phyloP scores from a whole-genome alignment of 345 rosid genomes.

The Aquilaria sinensis region DNA sequence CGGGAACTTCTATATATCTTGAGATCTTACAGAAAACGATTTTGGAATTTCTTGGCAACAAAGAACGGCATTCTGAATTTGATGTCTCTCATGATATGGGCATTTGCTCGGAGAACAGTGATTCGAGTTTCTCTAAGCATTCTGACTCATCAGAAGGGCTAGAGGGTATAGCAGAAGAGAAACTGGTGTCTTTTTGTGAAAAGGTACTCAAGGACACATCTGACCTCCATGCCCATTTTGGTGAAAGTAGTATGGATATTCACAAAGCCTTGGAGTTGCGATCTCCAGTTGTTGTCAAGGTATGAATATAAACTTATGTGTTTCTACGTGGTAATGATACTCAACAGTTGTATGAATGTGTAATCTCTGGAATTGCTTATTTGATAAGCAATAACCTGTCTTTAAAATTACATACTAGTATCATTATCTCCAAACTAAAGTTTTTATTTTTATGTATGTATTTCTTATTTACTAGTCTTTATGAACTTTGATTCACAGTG shows the following conservation, averaged over 20 bases:
- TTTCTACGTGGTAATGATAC: no score
- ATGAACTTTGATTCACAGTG: no score
- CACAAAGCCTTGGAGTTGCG: slow-evolving; percentile 88
- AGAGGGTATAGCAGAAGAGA: slow-evolving; percentile 75
- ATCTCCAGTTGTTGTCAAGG: slow-evolving; percentile 91
- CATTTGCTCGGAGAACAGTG: slow-evolving; percentile 23
- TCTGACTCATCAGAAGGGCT: slow-evolving; percentile 41
- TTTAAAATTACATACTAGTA: no score
- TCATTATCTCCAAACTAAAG: no score
- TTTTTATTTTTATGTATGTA: no score
- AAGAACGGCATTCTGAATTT: slow-evolving; percentile 26
- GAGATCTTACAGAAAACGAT: slow-evolving; percentile 88
- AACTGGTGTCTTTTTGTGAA: slow-evolving; percentile 81
- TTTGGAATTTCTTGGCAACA: slow-evolving; percentile 25
- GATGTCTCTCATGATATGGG: slow-evolving; percentile 22
- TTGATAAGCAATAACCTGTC: no score
- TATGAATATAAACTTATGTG: slow-evolving; percentile 13
- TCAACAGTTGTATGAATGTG: no score
- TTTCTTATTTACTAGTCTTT: no score
- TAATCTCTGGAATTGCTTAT: no score
- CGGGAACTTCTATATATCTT: slow-evolving; percentile 77
- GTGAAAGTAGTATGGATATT: slow-evolving; percentile 75
- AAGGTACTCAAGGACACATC: slow-evolving; percentile 85
- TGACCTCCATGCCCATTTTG: slow-evolving; percentile 65
- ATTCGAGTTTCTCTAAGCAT: slow-evolving; percentile 8